Evolutionary conservation across 495 filamentous ascomycete genomes (phyloP).

Genomic region (Elaphomyces granulatus): DNA sequence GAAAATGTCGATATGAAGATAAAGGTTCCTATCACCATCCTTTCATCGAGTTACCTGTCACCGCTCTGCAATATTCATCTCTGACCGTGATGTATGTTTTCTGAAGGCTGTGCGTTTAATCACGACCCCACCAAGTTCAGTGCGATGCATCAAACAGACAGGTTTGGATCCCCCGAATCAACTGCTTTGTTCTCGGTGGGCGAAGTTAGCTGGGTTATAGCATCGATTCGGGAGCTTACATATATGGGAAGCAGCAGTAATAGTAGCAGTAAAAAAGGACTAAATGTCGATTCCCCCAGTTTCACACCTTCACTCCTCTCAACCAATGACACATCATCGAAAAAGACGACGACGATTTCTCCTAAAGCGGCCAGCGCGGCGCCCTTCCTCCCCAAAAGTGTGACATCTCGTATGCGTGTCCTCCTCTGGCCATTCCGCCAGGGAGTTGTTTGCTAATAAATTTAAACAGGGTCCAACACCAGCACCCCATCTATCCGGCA

Average conservation of each 20-base stretch:
- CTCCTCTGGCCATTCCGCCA: background rate
- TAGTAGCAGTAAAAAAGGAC: constrained; percentile 52
- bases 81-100: constrained; percentile 15
- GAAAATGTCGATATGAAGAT: constrained; percentile 82
- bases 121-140: constrained; percentile 58
- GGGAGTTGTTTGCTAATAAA: constrained; percentile 15
- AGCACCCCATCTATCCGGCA: constrained; percentile 37
- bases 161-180: constrained; percentile 25
- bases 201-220: background rate
- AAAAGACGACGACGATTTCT: constrained; percentile 58
- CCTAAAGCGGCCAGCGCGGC: constrained; percentile 82
- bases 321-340: constrained; percentile 33
- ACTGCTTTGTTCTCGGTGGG: background rate
- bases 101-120: constrained; percentile 70
- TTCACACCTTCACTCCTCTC: constrained; percentile 64
- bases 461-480: constrained; percentile 24
- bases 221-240: background rate
- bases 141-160: constrained; percentile 39
- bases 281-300: constrained; percentile 92
- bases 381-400: constrained; percentile 63
- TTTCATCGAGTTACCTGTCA: constrained; percentile 1
- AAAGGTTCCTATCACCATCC: constrained; percentile 35
- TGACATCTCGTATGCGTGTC: constrained; percentile 26
- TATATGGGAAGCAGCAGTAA: background rate
- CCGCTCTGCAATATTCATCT: constrained; percentile 9